Conservation (phyloP, 805 yeast species). For the Zygotorulaspora chibaensis region DNA sequence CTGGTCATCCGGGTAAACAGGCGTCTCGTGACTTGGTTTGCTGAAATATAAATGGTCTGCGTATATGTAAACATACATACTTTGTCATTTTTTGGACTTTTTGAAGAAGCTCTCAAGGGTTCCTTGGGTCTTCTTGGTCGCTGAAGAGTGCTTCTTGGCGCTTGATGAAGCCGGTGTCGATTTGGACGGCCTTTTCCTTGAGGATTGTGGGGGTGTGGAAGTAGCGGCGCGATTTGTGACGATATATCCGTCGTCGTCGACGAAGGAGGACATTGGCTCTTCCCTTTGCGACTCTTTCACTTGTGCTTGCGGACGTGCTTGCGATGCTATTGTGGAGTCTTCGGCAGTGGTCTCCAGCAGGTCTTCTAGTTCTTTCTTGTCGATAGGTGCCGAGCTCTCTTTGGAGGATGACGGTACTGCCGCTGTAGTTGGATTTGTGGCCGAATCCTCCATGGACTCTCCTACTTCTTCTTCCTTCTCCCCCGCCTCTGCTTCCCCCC, state of each 20-base stretch:
- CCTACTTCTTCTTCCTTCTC: too few relatives aligned
- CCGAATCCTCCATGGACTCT: slow-evolving; percentile 1
- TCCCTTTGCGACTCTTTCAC: background rate
- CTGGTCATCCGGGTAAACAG: slow-evolving; percentile 9
- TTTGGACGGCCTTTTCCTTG: slow-evolving; percentile 7
- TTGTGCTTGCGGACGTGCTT: slow-evolving; percentile 5
- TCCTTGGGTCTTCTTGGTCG: slow-evolving; percentile 28
- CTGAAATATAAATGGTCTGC: background rate
- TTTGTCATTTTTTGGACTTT: slow-evolving; percentile 7
- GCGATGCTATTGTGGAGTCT: slow-evolving; percentile 26
- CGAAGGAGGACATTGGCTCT: slow-evolving; percentile 15
- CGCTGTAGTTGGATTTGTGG: background rate
- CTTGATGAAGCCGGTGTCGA: slow-evolving; percentile 5
- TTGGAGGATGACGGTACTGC: slow-evolving; percentile 3
- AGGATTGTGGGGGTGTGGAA: slow-evolving; percentile 11
- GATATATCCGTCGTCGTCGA: slow-evolving; percentile 35
- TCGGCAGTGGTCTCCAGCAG: slow-evolving; percentile 33
- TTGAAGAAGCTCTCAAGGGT: slow-evolving; percentile 34
- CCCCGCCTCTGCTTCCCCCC: background rate
- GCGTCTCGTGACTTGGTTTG: slow-evolving; percentile 4
- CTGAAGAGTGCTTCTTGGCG: slow-evolving; percentile 11
- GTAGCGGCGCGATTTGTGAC: slow-evolving; percentile 28
- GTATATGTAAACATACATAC: background rate
- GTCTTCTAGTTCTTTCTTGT: slow-evolving; percentile 24
- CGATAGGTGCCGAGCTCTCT: slow-evolving; percentile 7